Evolutionary conservation across 2,329 filamentous ascomycete genomes (phyloP), one percentile per base, ranked within the genome.

Genomic region (Cytospora chrysosperma): DNA sequence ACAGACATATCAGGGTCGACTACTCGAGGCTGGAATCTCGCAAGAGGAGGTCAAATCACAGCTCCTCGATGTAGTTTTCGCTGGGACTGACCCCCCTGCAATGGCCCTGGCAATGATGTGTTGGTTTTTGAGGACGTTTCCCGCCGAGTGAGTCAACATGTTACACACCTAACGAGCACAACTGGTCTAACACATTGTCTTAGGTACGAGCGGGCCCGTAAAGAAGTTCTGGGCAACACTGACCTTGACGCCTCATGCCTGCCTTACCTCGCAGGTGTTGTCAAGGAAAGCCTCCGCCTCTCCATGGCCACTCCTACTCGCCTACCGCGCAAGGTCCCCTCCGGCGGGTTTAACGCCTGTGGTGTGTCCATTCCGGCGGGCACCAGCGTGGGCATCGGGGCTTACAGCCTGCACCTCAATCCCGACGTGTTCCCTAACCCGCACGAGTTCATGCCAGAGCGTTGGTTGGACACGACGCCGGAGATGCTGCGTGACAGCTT

Each of bases 31-130:
- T 9, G 78, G 79, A 0, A 70, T 84, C 30, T 74, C 75, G 4
- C 68, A 69, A 12, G 68, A 73, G 5, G 82, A 85, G 68, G 75
- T 79, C 8, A 77, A 75, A 50, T 77, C 80, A 0, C 82, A 85
- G 67, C 78, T 80, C 66, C 83, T 85, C 67, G 83, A 85, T 67
- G 70, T 85, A 3, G 77, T 81, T 28, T 85, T 84, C 70, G 82
- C 82, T 1, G 82, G 82, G 1, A 82, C 82, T 0, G 82, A 85
- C 69, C 79, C 79, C 0, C 83, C 79, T 3, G 79, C 78, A 19
- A 82, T 81, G 75, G 84, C 81, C 63, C 70, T 83, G 24, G 77
- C 78, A 7, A 81, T 77, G 1, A 76, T 83, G 2, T 73, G 78
- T 50, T 82, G 79, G 73, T 72, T 77, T 63, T 68, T 84, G 28